Percentiles rank a stretch among this genome's conserved stretches.
Conservation (phyloP, 352 stramenopile species). For the Globisporangium parvum region DNA sequence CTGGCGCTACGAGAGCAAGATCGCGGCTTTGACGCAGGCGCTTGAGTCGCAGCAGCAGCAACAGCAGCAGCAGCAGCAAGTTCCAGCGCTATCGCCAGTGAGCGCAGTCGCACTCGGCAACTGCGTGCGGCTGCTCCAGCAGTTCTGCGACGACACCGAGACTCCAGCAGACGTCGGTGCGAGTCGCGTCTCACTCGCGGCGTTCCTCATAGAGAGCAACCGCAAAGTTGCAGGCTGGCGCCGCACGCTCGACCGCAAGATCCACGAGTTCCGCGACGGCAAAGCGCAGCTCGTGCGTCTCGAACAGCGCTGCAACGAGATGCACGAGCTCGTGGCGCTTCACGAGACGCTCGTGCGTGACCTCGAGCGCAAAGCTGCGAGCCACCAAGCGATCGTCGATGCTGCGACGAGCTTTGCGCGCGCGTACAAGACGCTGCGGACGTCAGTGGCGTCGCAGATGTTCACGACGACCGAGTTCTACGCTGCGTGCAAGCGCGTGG, state of each 20-base stretch:
- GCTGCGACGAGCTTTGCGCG: conserved; percentile 32
- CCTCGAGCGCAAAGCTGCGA: conserved; percentile 29
- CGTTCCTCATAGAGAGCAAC: conserved; percentile 40
- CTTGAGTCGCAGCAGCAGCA: conserved; percentile 5
- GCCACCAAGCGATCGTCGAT: conserved; percentile 32
- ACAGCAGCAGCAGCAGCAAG: conserved; percentile 4
- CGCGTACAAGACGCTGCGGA: conserved; percentile 31
- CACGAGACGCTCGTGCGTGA: conserved; percentile 39
- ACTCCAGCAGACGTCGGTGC: conserved; percentile 10
- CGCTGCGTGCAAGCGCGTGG: conserved; percentile 29
- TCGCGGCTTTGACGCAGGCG: conserved; percentile 20
- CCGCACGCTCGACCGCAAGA: conserved; percentile 35
- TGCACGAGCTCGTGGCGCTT: conserved; percentile 40
- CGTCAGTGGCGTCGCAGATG: conserved; percentile 26
- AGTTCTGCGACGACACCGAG: conserved; percentile 30
- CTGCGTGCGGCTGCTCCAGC: conserved; percentile 36
- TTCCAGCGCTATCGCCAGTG: conserved; percentile 10
- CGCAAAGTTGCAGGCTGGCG: conserved; percentile 42
- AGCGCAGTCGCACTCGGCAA: conserved; percentile 34
- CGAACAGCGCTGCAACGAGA: conserved; percentile 31
- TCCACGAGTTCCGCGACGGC: conserved; percentile 32
- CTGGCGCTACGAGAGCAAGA: conserved; percentile 11
- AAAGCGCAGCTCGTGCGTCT: conserved; percentile 38
- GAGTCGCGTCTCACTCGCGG: conserved; percentile 10
- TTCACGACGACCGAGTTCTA: conserved; percentile 34